Evolutionary conservation across 345 rosid species (phyloP).

Genomic region (Brassica nigra): DNA sequence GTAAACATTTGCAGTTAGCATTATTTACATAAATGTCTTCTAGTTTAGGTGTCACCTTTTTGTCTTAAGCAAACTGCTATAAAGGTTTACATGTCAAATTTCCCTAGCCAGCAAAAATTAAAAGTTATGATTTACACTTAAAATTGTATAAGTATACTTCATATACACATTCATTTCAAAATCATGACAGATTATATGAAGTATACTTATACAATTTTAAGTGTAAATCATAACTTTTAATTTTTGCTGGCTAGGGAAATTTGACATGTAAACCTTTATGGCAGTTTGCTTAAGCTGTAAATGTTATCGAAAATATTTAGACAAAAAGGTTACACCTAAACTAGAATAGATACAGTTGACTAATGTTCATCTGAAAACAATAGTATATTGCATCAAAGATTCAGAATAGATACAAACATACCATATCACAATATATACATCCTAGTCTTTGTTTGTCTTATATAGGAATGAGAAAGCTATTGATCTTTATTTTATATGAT

Average conservation of each 20-base stretch:
- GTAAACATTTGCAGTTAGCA: background rate
- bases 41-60: background rate
- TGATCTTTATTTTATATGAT: background rate
- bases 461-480: constrained; percentile 12
- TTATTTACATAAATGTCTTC: background rate
- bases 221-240: background rate
- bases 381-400: constrained; percentile 5
- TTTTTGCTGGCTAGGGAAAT: background rate
- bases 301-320: background rate
- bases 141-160: background rate
- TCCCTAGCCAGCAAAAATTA: background rate
- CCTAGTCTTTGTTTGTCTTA: constrained; percentile 6
- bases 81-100: background rate
- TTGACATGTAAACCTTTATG: background rate
- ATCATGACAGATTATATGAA: background rate
- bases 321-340: too few species aligned
- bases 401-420: background rate
- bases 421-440: background rate
- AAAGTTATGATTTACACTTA: background rate
- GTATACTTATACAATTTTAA: background rate
- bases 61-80: background rate
- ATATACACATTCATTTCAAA: constrained; percentile 1
- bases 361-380: background rate
- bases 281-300: background rate
- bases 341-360: too few species aligned